phyloP scores from a whole-genome alignment of 352 stramenopile species.

The Phytophthora litchii region DNA sequence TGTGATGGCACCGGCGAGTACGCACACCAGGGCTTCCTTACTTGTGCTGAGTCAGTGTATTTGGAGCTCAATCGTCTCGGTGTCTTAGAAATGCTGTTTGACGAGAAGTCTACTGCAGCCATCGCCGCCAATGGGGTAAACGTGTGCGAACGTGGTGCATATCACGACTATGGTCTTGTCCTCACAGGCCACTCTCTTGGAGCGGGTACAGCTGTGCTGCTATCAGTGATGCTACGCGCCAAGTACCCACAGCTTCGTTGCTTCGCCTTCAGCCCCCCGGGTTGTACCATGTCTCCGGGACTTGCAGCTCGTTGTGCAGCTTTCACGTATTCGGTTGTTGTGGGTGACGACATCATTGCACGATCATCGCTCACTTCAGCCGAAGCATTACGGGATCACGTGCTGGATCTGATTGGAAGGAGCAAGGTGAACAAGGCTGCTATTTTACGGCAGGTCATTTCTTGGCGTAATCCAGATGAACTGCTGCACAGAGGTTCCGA shows the following conservation, averaged over 20 bases:
- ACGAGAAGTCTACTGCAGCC: constrained; percentile 52
- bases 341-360: constrained; percentile 87
- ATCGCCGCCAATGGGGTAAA: constrained; percentile 67
- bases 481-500: constrained; percentile 49
- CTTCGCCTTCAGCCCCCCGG: constrained; percentile 81
- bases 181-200: constrained; percentile 87
- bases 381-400: constrained; percentile 78
- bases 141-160: constrained; percentile 60
- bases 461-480: constrained; percentile 81
- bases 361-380: constrained; percentile 77
- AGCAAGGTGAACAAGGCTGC: constrained; percentile 87
- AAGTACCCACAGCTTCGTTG: constrained; percentile 84
- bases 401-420: constrained; percentile 83
- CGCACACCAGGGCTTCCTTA: constrained; percentile 84
- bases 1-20: constrained; percentile 78
- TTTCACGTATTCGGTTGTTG: constrained; percentile 81
- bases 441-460: constrained; percentile 80
- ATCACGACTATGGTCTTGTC: constrained; percentile 73
- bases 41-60: constrained; percentile 76
- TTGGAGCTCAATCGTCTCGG: constrained; percentile 73
- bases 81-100: constrained; percentile 88
- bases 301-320: constrained; percentile 61
- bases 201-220: constrained; percentile 69
- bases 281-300: constrained; percentile 76
- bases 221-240: constrained; percentile 78